Evolutionary conservation across 108 stramenopile species (phyloP), one percentile per base, ranked within the genome.

Genomic region (Cyclotella baltica): DNA sequence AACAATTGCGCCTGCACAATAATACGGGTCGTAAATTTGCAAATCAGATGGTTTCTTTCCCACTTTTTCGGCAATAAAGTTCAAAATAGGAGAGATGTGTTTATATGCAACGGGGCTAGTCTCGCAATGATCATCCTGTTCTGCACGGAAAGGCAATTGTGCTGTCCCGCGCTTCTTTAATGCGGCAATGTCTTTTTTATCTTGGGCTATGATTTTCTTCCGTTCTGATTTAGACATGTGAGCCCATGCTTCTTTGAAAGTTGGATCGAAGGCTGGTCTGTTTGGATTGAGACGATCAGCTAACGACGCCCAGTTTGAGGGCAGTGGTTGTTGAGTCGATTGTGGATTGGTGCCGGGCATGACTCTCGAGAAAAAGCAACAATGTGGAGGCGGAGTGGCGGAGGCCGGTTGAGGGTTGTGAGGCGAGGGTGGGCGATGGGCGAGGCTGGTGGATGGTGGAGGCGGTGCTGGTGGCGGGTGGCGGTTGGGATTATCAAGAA

Each of bases 21-120:
- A 96, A 72, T 94, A 96, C 2, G 94, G 94, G 80, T 96, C 96
- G 79, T 96, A 96, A 48, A 96, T 90, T 4, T 18, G 27, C 62
- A 94, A 67, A 1, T 78, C 46, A 18, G 34, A 27, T 22, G 52
- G 61, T 11, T 68, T 16, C 53, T 80, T 91, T n/a, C 85, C 87
- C 27, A 92, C 38, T 23, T 3, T 25, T 30, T 15, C 36, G 19
- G 86, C 76, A 11, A 95, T 47, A 16, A 35, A 53, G 5, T 62
- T 46, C 30, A 96, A 77, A 16, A 91, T 33, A 10, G 89, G 85
- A 9, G 80, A 62, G 3, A 95, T 38, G 66, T 96, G 80, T 37
- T 30, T 62, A 68, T 94, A 96, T 8, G 96, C 94, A 36, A 70
- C 71, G 2, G 83, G 77, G 31, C 86, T 74, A 25, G 93, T 93